Conservation (phyloP, 345 rosid species). For the Crucihimalaya himalaica region DNA sequence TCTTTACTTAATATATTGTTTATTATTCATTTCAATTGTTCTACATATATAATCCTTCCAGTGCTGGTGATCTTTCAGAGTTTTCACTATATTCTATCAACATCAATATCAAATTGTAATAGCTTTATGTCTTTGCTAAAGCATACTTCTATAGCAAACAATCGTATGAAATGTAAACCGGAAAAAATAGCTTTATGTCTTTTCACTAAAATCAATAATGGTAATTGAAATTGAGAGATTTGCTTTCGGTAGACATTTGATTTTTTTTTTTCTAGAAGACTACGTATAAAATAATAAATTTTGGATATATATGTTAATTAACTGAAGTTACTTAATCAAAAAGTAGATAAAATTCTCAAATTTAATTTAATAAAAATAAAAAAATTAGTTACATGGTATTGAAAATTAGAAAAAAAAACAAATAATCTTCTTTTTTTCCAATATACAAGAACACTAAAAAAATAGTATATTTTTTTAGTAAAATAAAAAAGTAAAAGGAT, state of each 20-base stretch:
- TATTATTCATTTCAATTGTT: neutral
- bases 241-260: neutral
- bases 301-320: neutral
- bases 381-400: too few species aligned
- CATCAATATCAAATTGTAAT: neutral
- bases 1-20: neutral
- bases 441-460: too few species aligned
- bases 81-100: neutral
- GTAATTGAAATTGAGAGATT: neutral
- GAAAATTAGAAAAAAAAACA: too few species aligned
- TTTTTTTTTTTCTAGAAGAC: neutral
- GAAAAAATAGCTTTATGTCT: neutral
- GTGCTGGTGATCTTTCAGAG: neutral
- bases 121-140: neutral
- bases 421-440: too few species aligned
- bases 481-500: too few species aligned
- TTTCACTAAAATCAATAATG: neutral
- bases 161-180: neutral
- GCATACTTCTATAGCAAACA: neutral
- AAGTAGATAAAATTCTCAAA: neutral
- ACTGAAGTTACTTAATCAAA: neutral
- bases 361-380: neutral
- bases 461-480: too few species aligned
- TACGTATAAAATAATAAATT: neutral
- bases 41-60: neutral